Conservation (phyloP, 805 yeast species). For the Candida coquimbonensis region DNA sequence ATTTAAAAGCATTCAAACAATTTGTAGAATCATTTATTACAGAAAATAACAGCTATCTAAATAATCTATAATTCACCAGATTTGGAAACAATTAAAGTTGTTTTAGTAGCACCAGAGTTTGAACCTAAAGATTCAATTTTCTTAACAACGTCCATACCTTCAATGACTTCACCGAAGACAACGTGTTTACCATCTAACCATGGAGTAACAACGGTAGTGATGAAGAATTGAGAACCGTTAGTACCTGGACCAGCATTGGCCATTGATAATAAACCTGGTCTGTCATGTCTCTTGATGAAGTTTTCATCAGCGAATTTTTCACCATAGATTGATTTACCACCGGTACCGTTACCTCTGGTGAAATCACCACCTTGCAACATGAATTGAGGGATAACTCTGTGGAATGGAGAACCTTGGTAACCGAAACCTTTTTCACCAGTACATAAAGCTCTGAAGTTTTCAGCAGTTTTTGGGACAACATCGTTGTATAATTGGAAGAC, state of each 20-base stretch:
- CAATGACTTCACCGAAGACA: slow-evolving; percentile 81
- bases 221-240: slow-evolving; percentile 92
- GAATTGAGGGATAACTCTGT: slow-evolving; percentile 31
- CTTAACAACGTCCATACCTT: slow-evolving; percentile 10
- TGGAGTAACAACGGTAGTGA: slow-evolving; percentile 82
- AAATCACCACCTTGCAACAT: slow-evolving; percentile 84
- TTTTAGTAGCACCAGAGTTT: slow-evolving; percentile 10
- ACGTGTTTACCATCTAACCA: slow-evolving; percentile 95
- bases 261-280: slow-evolving; percentile 67
- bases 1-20: not conserved
- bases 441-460: slow-evolving; percentile 11
- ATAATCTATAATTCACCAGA: slow-evolving; percentile 9
- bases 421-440: slow-evolving; percentile 13
- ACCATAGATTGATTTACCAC: slow-evolving; percentile 73
- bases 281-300: slow-evolving; percentile 59
- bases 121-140: slow-evolving; percentile 10
- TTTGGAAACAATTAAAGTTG: slow-evolving; percentile 5
- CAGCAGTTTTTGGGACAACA: slow-evolving; percentile 24
- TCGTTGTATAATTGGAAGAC: slow-evolving; percentile 84
- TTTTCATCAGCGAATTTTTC: slow-evolving; percentile 62
- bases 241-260: slow-evolving; percentile 75
- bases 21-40: not conserved
- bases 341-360: slow-evolving; percentile 61
- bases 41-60: not conserved
- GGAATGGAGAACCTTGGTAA: slow-evolving; percentile 11